Evolutionary conservation across 345 rosid genomes (phyloP).

Genomic region (Acer negundo): DNA sequence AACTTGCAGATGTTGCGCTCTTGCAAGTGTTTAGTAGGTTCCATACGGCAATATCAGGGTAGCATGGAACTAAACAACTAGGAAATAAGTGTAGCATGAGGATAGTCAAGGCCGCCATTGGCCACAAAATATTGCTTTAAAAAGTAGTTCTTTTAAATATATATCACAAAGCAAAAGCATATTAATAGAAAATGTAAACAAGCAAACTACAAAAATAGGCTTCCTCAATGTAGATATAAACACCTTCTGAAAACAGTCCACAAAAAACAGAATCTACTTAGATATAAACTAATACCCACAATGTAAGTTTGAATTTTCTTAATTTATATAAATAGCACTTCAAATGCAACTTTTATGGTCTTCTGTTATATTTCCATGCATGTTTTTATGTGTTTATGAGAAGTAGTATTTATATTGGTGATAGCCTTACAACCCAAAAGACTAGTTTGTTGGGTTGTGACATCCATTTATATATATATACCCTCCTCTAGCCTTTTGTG

Average conservation of each 20-base stretch:
- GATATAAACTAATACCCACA: background rate
- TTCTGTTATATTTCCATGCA: background rate
- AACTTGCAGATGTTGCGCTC: background rate
- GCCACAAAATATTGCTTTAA: too few relatives aligned
- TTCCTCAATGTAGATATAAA: background rate
- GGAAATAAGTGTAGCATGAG: too few relatives aligned
- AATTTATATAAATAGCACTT: background rate
- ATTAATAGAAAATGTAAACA: background rate
- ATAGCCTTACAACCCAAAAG: too few relatives aligned
- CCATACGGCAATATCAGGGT: background rate
- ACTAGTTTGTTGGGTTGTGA: too few relatives aligned
- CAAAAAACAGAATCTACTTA: background rate
- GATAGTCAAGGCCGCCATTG: too few relatives aligned
- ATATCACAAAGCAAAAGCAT: background rate
- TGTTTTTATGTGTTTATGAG: too few relatives aligned
- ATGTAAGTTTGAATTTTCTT: background rate
- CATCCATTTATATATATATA: too few relatives aligned
- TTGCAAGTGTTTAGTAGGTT: background rate
- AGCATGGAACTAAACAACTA: background rate
- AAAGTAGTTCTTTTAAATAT: background rate
- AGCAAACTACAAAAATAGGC: background rate
- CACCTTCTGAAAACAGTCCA: background rate
- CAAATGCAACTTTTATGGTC: background rate
- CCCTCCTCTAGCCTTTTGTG: too few relatives aligned
- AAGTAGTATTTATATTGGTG: too few relatives aligned